Conservation (phyloP, 495 filamentous ascomycete genomes). For the Aspergillus biplanus region DNA sequence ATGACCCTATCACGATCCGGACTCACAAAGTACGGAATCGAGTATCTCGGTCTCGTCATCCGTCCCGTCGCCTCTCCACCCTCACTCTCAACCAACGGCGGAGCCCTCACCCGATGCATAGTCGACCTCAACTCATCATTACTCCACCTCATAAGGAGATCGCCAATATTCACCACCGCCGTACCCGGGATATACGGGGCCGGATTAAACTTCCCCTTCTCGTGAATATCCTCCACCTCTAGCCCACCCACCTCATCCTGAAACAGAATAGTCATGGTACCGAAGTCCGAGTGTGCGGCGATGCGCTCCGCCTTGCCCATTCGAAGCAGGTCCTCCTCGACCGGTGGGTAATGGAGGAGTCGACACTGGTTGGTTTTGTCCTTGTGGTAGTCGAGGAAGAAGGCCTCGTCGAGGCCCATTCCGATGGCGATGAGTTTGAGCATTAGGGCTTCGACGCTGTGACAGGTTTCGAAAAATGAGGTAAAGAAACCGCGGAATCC, state of each 20-base stretch:
- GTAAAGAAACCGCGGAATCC: slow-evolving; percentile 7
- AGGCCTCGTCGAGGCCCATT: background rate
- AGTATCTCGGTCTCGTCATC: slow-evolving; percentile 6
- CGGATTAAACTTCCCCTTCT: slow-evolving; percentile 6
- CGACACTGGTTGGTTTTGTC: slow-evolving; percentile 10
- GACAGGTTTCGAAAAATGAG: slow-evolving; percentile 4
- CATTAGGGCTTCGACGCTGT: background rate
- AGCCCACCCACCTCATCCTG: slow-evolving; percentile 6
- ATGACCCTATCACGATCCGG: background rate
- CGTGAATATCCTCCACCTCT: slow-evolving; percentile 13
- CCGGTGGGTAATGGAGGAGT: slow-evolving; percentile 13
- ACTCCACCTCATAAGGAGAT: slow-evolving; percentile 12
- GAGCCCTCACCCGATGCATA: slow-evolving; percentile 4
- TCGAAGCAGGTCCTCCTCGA: background rate
- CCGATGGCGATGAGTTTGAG: background rate
- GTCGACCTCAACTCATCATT: slow-evolving; percentile 9
- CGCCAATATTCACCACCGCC: slow-evolving; percentile 12
- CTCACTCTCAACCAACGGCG: background rate
- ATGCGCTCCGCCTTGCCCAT: slow-evolving; percentile 2
- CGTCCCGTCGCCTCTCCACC: background rate
- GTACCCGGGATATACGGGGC: background rate
- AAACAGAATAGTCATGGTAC: slow-evolving; percentile 8
- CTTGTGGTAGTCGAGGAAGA: slow-evolving; percentile 1
- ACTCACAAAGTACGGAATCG: slow-evolving; percentile 11
- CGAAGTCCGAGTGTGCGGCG: slow-evolving; percentile 11